Conservation (phyloP, 2,329 filamentous ascomycete species). For the Hypoxylon sp. region DNA sequence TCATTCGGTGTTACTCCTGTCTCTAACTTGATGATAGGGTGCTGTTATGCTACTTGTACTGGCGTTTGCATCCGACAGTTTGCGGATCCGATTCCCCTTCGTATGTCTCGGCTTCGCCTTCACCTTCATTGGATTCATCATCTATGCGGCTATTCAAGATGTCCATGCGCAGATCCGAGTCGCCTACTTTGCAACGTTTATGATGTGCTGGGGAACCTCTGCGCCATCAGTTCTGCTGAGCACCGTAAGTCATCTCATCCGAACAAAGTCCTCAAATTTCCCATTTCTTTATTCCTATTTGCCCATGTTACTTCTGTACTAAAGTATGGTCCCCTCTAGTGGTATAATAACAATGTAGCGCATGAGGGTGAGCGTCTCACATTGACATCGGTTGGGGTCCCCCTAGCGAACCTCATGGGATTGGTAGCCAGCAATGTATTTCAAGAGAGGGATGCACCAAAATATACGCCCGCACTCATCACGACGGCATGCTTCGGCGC, state of each 20-base stretch:
- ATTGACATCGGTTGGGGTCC: conserved; percentile 80
- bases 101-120: conserved; percentile 80
- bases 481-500: conserved; percentile 76
- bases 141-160: conserved; percentile 79
- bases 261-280: conserved; percentile 7
- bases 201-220: conserved; percentile 86
- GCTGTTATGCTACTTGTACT: conserved; percentile 80
- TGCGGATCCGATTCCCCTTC: conserved; percentile 79
- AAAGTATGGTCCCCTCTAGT: conserved; percentile 51
- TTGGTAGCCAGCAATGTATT: conserved; percentile 79
- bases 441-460: conserved; percentile 72
- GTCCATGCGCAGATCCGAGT: conserved; percentile 72
- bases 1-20: neutral
- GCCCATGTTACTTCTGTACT: neutral
- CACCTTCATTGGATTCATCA: conserved; percentile 83
- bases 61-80: conserved; percentile 78
- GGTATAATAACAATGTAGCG: conserved; percentile 88
- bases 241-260: conserved; percentile 49
- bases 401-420: conserved; percentile 83
- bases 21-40: conserved; percentile 59
- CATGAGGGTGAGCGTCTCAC: conserved; percentile 80
- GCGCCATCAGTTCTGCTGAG: conserved; percentile 78
- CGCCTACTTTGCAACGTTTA: conserved; percentile 82
- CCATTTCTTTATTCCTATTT: neutral
- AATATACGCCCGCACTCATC: conserved; percentile 76